Percentiles rank a stretch among this genome's conserved stretches.
Evolutionary conservation across 306 rosid genomes (phyloP).

Genomic region (Glycine latifolia): DNA sequence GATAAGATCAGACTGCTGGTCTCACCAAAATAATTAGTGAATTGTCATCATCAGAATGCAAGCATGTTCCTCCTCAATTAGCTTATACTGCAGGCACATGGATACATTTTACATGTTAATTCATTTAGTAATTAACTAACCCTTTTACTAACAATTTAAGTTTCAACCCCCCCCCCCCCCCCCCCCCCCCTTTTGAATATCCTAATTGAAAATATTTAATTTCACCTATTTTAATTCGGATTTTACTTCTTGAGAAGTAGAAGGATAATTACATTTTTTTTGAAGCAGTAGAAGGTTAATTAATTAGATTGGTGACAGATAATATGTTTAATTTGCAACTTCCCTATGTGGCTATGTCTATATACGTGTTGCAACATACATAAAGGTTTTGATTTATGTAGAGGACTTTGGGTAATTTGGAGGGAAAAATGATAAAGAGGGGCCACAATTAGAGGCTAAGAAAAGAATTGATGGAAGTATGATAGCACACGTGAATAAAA

Average conservation of each 20-base stretch:
- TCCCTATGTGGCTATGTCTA: not conserved
- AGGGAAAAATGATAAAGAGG: conserved; percentile 23
- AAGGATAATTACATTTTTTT: no score
- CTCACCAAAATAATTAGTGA: conserved; percentile 46
- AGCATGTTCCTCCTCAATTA: conserved; percentile 43
- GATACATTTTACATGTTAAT: not conserved
- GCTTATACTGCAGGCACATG: conserved; percentile 45
- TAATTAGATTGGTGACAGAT: not conserved
- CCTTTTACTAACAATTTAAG: not conserved
- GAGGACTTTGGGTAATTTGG: conserved; percentile 1
- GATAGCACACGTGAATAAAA: conserved; percentile 86
- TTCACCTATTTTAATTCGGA: not conserved
- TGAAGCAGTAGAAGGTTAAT: no score
- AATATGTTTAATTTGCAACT: not conserved
- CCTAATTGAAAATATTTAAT: not conserved
- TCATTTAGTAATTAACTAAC: conserved; percentile 7
- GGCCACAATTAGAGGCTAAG: conserved; percentile 42
- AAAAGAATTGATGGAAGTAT: conserved; percentile 55
- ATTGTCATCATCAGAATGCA: conserved; percentile 39
- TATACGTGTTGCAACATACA: no score
- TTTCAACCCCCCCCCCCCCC: not conserved
- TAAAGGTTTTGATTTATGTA: no score
- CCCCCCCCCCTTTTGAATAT: not conserved
- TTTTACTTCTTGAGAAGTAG: not conserved
- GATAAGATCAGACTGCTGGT: conserved; percentile 51